These are phyloP conservation scores for Plasmopara viticola DNA, from an alignment of 352 stramenopile genomes.

Conservation along the genomic window DNA sequence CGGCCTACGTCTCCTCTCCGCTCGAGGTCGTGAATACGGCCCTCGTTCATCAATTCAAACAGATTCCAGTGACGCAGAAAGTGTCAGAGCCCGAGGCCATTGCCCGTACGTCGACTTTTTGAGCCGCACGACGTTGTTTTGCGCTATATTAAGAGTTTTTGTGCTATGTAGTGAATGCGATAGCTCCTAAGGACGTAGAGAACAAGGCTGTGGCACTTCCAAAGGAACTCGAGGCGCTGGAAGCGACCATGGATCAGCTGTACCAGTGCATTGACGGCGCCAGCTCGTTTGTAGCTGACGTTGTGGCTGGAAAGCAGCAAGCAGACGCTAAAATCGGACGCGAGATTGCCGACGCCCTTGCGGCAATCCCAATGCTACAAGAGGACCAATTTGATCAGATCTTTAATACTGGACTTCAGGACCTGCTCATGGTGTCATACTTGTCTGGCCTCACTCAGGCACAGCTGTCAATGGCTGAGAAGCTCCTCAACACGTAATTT, in stretches of 20 bases:
- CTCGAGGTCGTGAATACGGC: slow-evolving; percentile 87
- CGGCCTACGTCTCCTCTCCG: slow-evolving; percentile 88
- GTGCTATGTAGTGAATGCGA: slow-evolving; percentile 53
- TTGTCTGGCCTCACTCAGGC: slow-evolving; percentile 96
- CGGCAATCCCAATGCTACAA: slow-evolving; percentile 90
- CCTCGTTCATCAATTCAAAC: slow-evolving; percentile 91
- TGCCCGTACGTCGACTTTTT: slow-evolving; percentile 61
- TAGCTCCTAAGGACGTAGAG: slow-evolving; percentile 47
- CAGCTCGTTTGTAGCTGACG: slow-evolving; percentile 86
- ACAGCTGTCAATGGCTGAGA: slow-evolving; percentile 96
- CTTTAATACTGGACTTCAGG: slow-evolving; percentile 95
- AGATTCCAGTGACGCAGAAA: slow-evolving; percentile 90
- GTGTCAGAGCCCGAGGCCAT: slow-evolving; percentile 91
- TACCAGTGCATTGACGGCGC: slow-evolving; percentile 88
- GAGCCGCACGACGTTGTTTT: slow-evolving; percentile 1
- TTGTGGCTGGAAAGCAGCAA: slow-evolving; percentile 74
- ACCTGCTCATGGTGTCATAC: slow-evolving; percentile 98
- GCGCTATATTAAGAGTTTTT: slow-evolving; percentile 2
- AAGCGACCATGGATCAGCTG: slow-evolving; percentile 84
- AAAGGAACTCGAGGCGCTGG: slow-evolving; percentile 69
- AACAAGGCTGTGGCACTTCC: slow-evolving; percentile 37
- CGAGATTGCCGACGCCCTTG: slow-evolving; percentile 92
- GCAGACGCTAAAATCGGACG: slow-evolving; percentile 87
- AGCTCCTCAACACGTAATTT: slow-evolving; percentile 90
- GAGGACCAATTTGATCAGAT: slow-evolving; percentile 95